Conservation (phyloP, 2,329 filamentous ascomycete genomes). For the Penicillium expansum region DNA sequence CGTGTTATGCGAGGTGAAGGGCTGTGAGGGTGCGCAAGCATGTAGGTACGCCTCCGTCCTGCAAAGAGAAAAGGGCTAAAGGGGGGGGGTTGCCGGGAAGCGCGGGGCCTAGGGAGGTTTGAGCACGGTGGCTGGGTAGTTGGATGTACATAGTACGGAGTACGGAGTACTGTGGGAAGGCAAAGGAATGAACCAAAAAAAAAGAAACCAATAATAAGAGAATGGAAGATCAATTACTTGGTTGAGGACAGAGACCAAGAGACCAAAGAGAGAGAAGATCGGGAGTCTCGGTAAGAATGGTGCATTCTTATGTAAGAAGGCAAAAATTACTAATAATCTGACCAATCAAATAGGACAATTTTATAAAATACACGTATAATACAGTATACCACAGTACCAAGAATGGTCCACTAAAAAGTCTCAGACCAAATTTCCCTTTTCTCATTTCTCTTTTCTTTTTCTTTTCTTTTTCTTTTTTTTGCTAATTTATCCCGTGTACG, state of each 20-base stretch:
- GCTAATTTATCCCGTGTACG: constrained; percentile 12
- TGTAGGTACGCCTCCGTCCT: constrained; percentile 22
- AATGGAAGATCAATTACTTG: constrained; percentile 19
- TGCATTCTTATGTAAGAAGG: constrained; percentile 13
- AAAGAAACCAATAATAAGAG: constrained; percentile 1
- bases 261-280: constrained; percentile 6
- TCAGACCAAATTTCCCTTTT: neutral
- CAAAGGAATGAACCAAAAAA: constrained; percentile 28
- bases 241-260: constrained; percentile 1
- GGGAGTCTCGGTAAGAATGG: constrained; percentile 20
- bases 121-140: constrained; percentile 33
- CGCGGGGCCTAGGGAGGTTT: constrained; percentile 19
- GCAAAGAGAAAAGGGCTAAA: constrained; percentile 8
- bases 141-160: constrained; percentile 1
- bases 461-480: neutral
- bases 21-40: constrained; percentile 18
- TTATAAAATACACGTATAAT: neutral
- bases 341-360: neutral
- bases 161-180: constrained; percentile 11
- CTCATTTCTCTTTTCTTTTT: neutral
- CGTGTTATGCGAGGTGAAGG: constrained; percentile 12
- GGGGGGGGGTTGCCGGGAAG: constrained; percentile 15
- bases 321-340: neutral
- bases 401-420: constrained; percentile 2
- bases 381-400: too few species aligned